These are phyloP conservation scores for Stagonosporopsis chrysanthemi DNA, from an alignment of 2,329 filamentous ascomycete species.

Conservation along the genomic window DNA sequence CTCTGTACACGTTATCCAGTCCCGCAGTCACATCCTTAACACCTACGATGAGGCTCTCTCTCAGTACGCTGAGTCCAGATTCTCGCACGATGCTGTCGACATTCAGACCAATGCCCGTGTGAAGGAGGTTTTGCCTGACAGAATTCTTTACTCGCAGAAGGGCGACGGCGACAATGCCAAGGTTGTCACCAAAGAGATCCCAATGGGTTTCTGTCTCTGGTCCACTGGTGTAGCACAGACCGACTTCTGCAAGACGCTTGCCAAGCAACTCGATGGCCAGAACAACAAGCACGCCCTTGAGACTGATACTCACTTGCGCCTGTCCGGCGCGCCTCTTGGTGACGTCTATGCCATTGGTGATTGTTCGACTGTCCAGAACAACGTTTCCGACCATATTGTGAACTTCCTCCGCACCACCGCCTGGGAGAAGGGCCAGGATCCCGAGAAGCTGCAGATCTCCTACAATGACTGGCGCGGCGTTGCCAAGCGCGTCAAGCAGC, in stretches of 20 bases:
- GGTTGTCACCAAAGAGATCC: slow-evolving; percentile 86
- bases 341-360: slow-evolving; percentile 98
- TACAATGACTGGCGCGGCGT: slow-evolving; percentile 90
- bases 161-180: slow-evolving; percentile 68
- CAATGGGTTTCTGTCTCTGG: slow-evolving; percentile 96
- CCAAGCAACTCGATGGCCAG: slow-evolving; percentile 78
- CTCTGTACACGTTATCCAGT: slow-evolving; percentile 96
- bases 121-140: slow-evolving; percentile 83
- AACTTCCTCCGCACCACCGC: slow-evolving; percentile 88
- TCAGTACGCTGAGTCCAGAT: slow-evolving; percentile 87
- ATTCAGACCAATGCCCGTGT: slow-evolving; percentile 93
- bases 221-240: slow-evolving; percentile 93
- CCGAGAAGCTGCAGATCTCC: slow-evolving; percentile 82
- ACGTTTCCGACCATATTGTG: slow-evolving; percentile 88
- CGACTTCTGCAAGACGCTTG: slow-evolving; percentile 77
- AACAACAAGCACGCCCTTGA: slow-evolving; percentile 91
- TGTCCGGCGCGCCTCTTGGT: slow-evolving; percentile 86
- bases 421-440: slow-evolving; percentile 90
- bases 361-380: slow-evolving; percentile 97
- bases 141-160: slow-evolving; percentile 88
- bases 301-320: slow-evolving; percentile 89
- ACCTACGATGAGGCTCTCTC: slow-evolving; percentile 97
- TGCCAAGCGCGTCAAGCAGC: slow-evolving; percentile 81
- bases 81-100: slow-evolving; percentile 88
- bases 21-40: slow-evolving; percentile 92